Base-by-base conservation (phyloP, 2,329 filamentous ascomycete genomes). In the Fusarium sulawesiense region DNA sequence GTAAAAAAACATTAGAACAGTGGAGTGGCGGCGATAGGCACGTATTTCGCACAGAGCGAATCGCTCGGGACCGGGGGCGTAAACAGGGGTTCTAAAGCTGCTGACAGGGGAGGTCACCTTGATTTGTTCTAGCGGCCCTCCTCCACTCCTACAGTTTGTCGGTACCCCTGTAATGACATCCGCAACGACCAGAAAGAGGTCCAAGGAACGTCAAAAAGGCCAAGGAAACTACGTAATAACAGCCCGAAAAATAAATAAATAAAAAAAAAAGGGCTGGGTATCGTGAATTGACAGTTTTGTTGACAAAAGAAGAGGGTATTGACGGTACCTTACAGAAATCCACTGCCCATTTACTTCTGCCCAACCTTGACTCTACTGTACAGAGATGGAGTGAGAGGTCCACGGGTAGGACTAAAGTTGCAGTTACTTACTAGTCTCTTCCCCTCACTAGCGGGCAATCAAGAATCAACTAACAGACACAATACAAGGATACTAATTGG, bases 391-490 rank as follows among this genome's bases (percentile, higher is more conserved):
- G 34, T 37, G 34, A 37, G 34, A 37, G 34, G 23, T 23, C 23
- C 23, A 23, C 23, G 23, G 23, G 34, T 37, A 37, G 34, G 34
- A 37, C 34, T 37, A 37, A 42, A 37, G 25, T 23, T 37, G 20
- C 23, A 54, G 32, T 46, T 25, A 30, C 29, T 30, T 30, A 13
- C 12, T 30, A 27, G 29, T 41, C 32, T 27, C n/a, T 27, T 41
- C 42, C 29, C n/a, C 27, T 34, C 41, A 20, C 32, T 63, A 63
- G 60, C n/a, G 60, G 57, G 16, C 25, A 60, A 47, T 56, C 60
- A 46, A 55, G 46, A 62, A 30, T 48, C 30, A 60, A 44, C 49
- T 29, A 27, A 29, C 49, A 41, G 49, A n/a, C 16, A 27, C 23
- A 27, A 21, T 42, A 18, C 60, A 62, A 47, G 60, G 60, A 30